A percentile compares a stretch with the other conserved stretches of the same genome.
Evolutionary conservation across 2,329 filamentous ascomycete genomes (phyloP).

Genomic region (Pyricularia pennisetigena): DNA sequence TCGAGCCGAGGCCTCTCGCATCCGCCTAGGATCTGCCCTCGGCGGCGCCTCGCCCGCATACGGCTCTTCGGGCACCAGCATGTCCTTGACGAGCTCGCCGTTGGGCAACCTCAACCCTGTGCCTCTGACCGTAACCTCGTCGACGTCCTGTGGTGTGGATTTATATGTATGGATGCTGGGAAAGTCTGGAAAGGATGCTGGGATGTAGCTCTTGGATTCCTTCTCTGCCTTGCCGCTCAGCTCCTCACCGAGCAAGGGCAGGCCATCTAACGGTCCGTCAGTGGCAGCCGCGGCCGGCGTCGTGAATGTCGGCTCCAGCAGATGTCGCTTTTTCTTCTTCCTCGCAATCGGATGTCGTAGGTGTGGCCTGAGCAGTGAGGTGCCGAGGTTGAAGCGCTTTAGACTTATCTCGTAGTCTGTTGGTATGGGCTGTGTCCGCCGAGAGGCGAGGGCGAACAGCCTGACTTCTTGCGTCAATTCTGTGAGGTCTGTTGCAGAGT

Average conservation of each 20-base stretch:
- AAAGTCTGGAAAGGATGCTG: conserved; percentile 48
- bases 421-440: conserved; percentile 43
- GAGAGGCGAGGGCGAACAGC: conserved; percentile 33
- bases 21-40: conserved; percentile 42
- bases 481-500: background rate
- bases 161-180: conserved; percentile 56
- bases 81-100: conserved; percentile 13
- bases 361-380: conserved; percentile 44
- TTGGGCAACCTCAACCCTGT: conserved; percentile 15
- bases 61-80: conserved; percentile 6
- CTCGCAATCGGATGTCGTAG: conserved; percentile 40
- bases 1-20: conserved; percentile 48
- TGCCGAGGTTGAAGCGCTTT: conserved; percentile 38
- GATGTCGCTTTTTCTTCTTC: conserved; percentile 20
- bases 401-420: conserved; percentile 47
- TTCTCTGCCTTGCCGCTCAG: conserved; percentile 50
- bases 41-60: conserved; percentile 27
- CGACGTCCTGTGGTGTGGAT: conserved; percentile 39
- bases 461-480: conserved; percentile 26
- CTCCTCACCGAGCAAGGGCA: conserved; percentile 40
- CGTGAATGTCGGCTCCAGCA: conserved; percentile 23
- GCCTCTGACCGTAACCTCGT: conserved; percentile 18
- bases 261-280: conserved; percentile 29
- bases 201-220: conserved; percentile 44
- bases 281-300: conserved; percentile 21